Conservation (phyloP, 805 yeast genomes). For the Ogataea pilisensis region DNA sequence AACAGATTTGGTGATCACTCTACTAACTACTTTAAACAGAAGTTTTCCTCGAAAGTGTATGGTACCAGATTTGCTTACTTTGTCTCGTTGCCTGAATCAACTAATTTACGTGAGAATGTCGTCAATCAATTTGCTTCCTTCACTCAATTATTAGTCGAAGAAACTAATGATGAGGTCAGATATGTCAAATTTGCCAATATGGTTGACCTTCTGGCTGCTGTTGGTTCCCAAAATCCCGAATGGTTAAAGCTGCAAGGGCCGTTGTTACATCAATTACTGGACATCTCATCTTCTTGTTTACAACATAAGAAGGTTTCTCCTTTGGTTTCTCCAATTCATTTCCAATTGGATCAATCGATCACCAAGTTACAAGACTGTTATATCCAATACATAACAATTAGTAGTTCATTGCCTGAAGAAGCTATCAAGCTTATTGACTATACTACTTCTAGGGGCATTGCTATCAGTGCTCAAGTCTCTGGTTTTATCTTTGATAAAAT, state of each 20-base stretch:
- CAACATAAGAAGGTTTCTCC: slow-evolving; percentile 38
- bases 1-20: slow-evolving; percentile 78
- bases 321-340: slow-evolving; percentile 55
- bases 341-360: slow-evolving; percentile 69
- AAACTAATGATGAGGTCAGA: slow-evolving; percentile 47
- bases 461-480: slow-evolving; percentile 44
- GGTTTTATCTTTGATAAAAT: slow-evolving; percentile 55
- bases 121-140: slow-evolving; percentile 48
- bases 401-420: slow-evolving; percentile 23
- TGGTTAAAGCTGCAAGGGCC: slow-evolving; percentile 58
- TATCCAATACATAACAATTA: slow-evolving; percentile 25
- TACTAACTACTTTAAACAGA: slow-evolving; percentile 61
- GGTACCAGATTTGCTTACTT: slow-evolving; percentile 69
- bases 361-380: slow-evolving; percentile 53
- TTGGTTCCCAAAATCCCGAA: slow-evolving; percentile 37
- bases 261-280: slow-evolving; percentile 39
- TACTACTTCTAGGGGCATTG: slow-evolving; percentile 42
- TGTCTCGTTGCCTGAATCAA: slow-evolving; percentile 50
- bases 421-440: slow-evolving; percentile 40
- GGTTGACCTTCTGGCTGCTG: slow-evolving; percentile 57
- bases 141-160: slow-evolving; percentile 43
- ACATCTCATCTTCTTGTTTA: slow-evolving; percentile 41
- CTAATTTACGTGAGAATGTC: slow-evolving; percentile 52
- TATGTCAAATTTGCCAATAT: slow-evolving; percentile 69
- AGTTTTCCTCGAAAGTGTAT: slow-evolving; percentile 57